A percentile compares a stretch with the other conserved stretches of the same genome.
phyloP scores from a whole-genome alignment of 2,329 filamentous ascomycete species.

The Cryphonectria parasitica region DNA sequence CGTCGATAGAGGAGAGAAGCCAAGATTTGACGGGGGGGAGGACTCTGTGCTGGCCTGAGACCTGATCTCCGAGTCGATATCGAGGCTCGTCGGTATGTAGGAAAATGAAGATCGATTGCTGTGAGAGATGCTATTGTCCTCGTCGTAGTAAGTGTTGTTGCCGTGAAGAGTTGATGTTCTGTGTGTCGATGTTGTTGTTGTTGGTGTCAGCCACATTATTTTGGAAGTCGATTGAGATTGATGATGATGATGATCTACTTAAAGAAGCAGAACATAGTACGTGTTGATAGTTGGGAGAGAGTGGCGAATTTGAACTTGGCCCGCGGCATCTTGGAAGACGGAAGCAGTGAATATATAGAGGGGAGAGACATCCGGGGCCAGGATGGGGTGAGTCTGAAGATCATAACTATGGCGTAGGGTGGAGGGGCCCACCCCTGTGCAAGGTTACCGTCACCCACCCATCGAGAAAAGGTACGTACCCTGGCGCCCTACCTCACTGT shows the following conservation, averaged over 20 bases:
- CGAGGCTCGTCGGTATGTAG: slow-evolving; percentile 25
- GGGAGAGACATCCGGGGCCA: not conserved
- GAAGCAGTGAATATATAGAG: slow-evolving; percentile 24
- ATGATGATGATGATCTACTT: slow-evolving; percentile 1
- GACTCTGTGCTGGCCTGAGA: slow-evolving; percentile 35
- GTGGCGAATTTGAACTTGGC: slow-evolving; percentile 17
- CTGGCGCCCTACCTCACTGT: not conserved
- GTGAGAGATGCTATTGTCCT: slow-evolving; percentile 10
- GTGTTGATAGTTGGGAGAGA: not conserved
- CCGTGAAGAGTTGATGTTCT: slow-evolving; percentile 32
- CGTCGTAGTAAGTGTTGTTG: slow-evolving; percentile 6
- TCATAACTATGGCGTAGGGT: slow-evolving; percentile 19
- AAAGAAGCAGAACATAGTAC: not conserved
- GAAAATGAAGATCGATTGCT: slow-evolving; percentile 19
- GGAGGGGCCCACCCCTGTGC: slow-evolving; percentile 7
- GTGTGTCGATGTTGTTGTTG: slow-evolving; percentile 13
- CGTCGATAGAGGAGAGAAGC: slow-evolving; percentile 37
- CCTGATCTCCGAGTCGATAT: slow-evolving; percentile 32
- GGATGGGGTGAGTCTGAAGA: slow-evolving; percentile 21
- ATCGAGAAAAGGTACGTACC: slow-evolving; percentile 1
- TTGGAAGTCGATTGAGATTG: slow-evolving; percentile 5
- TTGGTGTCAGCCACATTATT: slow-evolving; percentile 27
- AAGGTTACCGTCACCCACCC: not conserved
- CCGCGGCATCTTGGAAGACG: slow-evolving; percentile 17
- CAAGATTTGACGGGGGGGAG: slow-evolving; percentile 37